Evolutionary conservation across 495 filamentous ascomycete genomes (phyloP).

Genomic region (Penicillium goetzii): DNA sequence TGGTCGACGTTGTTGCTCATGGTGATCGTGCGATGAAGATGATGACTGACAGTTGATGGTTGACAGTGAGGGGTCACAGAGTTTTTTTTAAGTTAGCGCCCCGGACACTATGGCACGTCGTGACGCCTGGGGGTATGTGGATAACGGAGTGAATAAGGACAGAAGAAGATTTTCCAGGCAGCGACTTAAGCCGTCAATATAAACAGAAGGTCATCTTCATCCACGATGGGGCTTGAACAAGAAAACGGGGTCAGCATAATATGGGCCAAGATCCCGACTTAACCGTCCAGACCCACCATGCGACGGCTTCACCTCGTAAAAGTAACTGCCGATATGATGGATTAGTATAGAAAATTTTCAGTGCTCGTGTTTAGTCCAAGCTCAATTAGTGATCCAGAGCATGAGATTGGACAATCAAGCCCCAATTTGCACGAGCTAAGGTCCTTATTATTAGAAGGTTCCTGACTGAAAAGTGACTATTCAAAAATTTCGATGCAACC

Average conservation of each 20-base stretch:
- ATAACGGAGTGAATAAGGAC: not conserved
- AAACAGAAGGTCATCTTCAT: constrained; percentile 15
- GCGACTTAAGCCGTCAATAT: constrained; percentile 9
- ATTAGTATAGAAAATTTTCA: not conserved
- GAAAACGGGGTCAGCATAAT: constrained; percentile 18
- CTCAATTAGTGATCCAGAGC: not conserved
- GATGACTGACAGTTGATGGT: not conserved
- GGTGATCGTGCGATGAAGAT: not conserved
- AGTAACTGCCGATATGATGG: constrained; percentile 17
- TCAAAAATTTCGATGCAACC: constrained; percentile 10
- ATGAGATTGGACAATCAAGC: not conserved
- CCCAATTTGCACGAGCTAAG: not conserved
- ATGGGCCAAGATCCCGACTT: constrained; percentile 20
- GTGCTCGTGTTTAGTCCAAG: not conserved
- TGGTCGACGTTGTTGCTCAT: constrained; percentile 24
- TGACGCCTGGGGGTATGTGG: not conserved
- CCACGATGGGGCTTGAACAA: not conserved
- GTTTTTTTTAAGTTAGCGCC: not conserved
- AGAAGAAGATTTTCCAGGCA: constrained; percentile 3
- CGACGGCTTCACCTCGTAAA: constrained; percentile 20
- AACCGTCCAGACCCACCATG: constrained; percentile 30
- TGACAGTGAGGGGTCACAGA: not conserved
- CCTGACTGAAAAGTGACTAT: not conserved
- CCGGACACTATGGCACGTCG: not conserved
- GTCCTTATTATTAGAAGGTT: constrained; percentile 1